Conservation (phyloP, 164 flowering plant species). For the Vitis riparia region DNA sequence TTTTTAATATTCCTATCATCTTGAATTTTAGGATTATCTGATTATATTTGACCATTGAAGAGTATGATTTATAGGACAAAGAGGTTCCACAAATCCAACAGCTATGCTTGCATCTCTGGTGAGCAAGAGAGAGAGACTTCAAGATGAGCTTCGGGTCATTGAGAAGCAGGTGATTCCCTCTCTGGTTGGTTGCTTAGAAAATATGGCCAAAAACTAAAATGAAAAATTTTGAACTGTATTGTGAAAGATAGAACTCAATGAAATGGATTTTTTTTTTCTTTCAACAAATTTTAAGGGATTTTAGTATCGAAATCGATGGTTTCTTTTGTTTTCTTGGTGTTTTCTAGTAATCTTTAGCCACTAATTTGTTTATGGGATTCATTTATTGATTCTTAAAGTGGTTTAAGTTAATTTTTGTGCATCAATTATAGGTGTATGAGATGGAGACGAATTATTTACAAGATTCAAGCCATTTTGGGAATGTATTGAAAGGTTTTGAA, state of each 20-base stretch:
- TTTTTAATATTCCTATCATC: no score
- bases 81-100: not conserved
- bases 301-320: no score
- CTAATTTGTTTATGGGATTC: not conserved
- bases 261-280: no score
- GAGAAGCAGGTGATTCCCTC: not conserved
- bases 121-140: conserved; percentile 2
- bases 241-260: no score
- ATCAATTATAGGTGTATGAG: conserved; percentile 2
- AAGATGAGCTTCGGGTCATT: not conserved
- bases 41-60: no score
- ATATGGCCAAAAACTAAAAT: not conserved
- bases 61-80: not conserved
- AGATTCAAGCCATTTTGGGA: conserved; percentile 3
- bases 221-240: not conserved
- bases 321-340: no score
- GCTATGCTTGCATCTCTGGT: not conserved
- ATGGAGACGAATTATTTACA: conserved; percentile 11
- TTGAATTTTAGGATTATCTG: no score
- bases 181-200: not conserved
- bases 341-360: not conserved
- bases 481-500: conserved; percentile 5
- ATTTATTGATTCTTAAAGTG: not conserved
- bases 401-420: not conserved
- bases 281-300: no score